Evolutionary conservation across 208 protist genomes (phyloP).

Genomic region (Acanthamoeba lugdunensis): DNA sequence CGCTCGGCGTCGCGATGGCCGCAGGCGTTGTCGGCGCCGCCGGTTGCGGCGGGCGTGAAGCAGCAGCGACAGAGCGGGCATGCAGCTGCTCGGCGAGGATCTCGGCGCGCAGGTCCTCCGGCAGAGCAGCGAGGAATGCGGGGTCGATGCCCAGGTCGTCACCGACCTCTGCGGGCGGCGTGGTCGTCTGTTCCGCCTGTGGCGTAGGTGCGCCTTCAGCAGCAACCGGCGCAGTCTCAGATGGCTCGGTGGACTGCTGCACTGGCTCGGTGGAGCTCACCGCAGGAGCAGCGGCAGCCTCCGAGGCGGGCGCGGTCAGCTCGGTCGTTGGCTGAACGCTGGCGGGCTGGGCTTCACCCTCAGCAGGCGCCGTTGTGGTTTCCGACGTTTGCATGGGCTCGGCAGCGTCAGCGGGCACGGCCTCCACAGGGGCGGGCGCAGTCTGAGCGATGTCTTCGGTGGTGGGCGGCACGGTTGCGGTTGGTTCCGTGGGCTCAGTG

Average conservation of each 20-base stretch:
- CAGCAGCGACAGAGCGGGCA: neutral
- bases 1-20: neutral
- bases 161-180: neutral
- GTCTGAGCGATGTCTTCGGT: neutral
- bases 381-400: slow-evolving; percentile 9
- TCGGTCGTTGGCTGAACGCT: neutral
- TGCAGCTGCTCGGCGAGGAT: slow-evolving; percentile 87
- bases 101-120: slow-evolving; percentile 91
- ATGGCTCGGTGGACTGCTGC: neutral
- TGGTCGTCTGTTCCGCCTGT: neutral
- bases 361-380: neutral
- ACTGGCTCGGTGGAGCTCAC: no score
- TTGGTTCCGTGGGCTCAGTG: neutral
- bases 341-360: neutral
- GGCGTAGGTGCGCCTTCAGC: neutral
- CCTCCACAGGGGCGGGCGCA: neutral
- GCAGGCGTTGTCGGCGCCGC: neutral
- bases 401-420: neutral
- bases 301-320: neutral
- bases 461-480: slow-evolving; percentile 4
- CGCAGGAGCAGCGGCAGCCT: no score
- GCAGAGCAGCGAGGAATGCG: slow-evolving; percentile 92
- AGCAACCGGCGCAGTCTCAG: neutral
- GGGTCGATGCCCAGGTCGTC: slow-evolving; percentile 88
- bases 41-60: neutral